Conservation (phyloP, 176 grass and related monocot species). For the Phyllostachys edulis region DNA sequence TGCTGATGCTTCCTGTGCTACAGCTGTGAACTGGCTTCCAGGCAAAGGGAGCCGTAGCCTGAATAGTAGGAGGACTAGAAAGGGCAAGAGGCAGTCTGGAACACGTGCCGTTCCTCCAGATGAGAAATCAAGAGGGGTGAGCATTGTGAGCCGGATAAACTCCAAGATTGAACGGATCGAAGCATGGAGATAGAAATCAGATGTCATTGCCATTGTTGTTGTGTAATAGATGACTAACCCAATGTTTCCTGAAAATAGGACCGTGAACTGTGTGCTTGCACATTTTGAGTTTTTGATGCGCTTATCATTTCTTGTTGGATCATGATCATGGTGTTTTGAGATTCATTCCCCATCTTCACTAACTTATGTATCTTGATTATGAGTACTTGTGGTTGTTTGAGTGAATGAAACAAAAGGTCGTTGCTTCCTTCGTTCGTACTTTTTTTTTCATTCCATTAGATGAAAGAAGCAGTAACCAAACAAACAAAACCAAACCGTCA, state of each 20-base stretch:
- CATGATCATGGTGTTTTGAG: constrained; percentile 8
- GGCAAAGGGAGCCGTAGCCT: constrained; percentile 43
- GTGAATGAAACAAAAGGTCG: constrained; percentile 33
- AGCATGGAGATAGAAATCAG: constrained; percentile 69
- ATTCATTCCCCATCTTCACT: constrained; percentile 6
- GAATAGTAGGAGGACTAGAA: constrained; percentile 51
- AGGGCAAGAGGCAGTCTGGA: constrained; percentile 52
- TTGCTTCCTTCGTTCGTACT: constrained; percentile 14
- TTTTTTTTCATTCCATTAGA: too few relatives aligned
- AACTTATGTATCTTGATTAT: constrained; percentile 43
- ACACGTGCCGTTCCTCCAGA: background rate
- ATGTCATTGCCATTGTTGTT: background rate
- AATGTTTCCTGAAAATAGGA: constrained; percentile 48
- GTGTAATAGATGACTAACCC: constrained; percentile 45
- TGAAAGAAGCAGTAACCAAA: too few relatives aligned
- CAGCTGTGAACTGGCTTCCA: constrained; percentile 34
- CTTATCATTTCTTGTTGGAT: constrained; percentile 27
- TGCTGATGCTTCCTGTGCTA: constrained; percentile 33
- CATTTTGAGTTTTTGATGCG: constrained; percentile 40
- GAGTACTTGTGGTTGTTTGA: constrained; percentile 8
- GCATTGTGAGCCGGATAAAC: constrained; percentile 76
- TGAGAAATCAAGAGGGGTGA: constrained; percentile 63
- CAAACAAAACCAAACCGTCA: too few relatives aligned
- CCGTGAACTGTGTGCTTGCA: constrained; percentile 15
- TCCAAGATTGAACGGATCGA: constrained; percentile 65